Evolutionary conservation across 306 rosid species (phyloP).

Genomic region (Quercus bicolor): DNA sequence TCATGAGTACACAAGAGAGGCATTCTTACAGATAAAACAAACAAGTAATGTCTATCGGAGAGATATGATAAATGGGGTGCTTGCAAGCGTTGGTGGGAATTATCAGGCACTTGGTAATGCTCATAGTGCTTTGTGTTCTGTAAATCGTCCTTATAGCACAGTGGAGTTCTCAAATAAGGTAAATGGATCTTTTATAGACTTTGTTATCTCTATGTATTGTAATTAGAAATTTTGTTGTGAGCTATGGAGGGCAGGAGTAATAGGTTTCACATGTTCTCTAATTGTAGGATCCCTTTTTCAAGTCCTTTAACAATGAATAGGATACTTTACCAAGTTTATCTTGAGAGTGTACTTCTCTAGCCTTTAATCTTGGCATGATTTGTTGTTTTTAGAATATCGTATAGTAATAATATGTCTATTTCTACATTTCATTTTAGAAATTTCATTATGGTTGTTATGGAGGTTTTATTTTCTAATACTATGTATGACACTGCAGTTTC

Average conservation of each 20-base stretch:
- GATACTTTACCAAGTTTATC: neutral
- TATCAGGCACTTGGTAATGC: constrained; percentile 16
- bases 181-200: constrained; percentile 21
- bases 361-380: neutral
- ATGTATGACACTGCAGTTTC: constrained; percentile 30
- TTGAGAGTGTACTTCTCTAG: neutral
- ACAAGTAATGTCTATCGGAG: constrained; percentile 23
- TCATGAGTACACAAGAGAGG: constrained; percentile 37
- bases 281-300: neutral
- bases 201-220: neutral
- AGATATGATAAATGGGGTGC: constrained; percentile 9
- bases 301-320: neutral
- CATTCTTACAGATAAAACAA: constrained; percentile 21
- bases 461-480: constrained; percentile 16
- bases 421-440: constrained; percentile 7
- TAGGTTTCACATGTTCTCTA: neutral
- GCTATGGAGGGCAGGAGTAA: neutral
- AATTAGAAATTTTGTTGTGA: neutral
- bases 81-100: constrained; percentile 21
- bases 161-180: constrained; percentile 51
- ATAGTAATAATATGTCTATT: neutral
- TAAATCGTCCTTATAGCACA: constrained; percentile 41
- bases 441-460: constrained; percentile 14
- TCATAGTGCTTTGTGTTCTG: constrained; percentile 24
- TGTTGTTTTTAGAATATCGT: neutral